These are phyloP conservation scores for Penicillium paneum DNA, from an alignment of 2,329 filamentous ascomycete species.

Conservation along the genomic window DNA sequence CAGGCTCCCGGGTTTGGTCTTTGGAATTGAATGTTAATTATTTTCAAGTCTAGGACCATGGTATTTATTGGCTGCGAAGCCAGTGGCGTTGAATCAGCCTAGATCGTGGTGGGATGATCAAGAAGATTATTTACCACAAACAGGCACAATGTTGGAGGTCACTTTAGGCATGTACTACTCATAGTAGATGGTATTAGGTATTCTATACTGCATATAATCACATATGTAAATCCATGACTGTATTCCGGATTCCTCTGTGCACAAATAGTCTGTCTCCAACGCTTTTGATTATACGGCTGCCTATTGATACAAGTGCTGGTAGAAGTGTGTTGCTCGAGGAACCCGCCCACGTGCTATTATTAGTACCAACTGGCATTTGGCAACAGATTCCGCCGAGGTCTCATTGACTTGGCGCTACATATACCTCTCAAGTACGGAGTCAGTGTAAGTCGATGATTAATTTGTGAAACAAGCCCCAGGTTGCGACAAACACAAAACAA, in stretches of 20 bases:
- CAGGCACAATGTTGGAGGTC: not conserved
- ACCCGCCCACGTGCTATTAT: not conserved
- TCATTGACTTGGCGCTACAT: too few species aligned
- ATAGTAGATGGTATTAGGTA: not conserved
- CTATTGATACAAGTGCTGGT: not conserved
- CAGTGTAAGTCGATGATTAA: too few species aligned
- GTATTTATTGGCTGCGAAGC: not conserved
- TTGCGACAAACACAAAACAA: too few species aligned
- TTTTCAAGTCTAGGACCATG: not conserved
- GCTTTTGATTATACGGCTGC: not conserved
- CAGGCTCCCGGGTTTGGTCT: not conserved
- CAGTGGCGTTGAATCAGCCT: not conserved
- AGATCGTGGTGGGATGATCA: too few species aligned
- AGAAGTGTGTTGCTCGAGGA: slow-evolving; percentile 4
- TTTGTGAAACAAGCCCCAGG: too few species aligned
- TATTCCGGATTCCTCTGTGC: not conserved
- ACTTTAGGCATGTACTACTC: not conserved
- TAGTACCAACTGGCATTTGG: not conserved
- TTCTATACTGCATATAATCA: not conserved
- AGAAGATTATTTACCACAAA: slow-evolving; percentile 1
- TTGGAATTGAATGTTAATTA: not conserved
- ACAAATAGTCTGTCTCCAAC: not conserved
- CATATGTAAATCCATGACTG: too few species aligned
- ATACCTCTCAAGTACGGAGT: too few species aligned
- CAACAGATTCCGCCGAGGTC: not conserved